Evolutionary conservation across 2,329 filamentous ascomycete genomes (phyloP).

Genomic region (Metarhizium humberi): DNA sequence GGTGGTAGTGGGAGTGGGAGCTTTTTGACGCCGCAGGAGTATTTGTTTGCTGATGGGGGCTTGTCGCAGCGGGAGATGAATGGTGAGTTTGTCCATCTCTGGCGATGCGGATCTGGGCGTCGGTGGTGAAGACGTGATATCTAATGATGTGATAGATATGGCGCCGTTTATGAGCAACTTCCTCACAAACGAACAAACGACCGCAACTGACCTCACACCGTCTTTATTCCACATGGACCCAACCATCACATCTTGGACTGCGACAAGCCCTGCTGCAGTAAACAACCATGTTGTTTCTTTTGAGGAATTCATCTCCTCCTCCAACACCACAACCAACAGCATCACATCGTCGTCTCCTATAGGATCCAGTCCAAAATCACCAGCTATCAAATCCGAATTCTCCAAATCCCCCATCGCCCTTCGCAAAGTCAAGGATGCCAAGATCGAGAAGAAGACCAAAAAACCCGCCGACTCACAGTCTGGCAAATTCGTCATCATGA

Average conservation of each 20-base stretch:
- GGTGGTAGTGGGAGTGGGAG: slow-evolving; percentile 13
- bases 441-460: slow-evolving; percentile 34
- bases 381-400: slow-evolving; percentile 17
- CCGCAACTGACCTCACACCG: slow-evolving; percentile 24
- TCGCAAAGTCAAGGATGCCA: slow-evolving; percentile 33
- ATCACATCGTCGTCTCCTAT: slow-evolving; percentile 8
- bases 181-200: background rate
- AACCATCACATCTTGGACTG: slow-evolving; percentile 32
- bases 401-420: slow-evolving; percentile 23
- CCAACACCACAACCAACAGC: slow-evolving; percentile 4
- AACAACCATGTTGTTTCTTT: slow-evolving; percentile 26
- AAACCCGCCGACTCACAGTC: slow-evolving; percentile 17
- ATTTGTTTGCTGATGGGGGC: slow-evolving; percentile 23
- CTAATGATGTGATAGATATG: slow-evolving; percentile 15
- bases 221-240: slow-evolving; percentile 24
- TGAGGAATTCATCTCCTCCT: slow-evolving; percentile 29
- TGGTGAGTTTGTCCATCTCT: slow-evolving; percentile 14
- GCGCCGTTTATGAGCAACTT: slow-evolving; percentile 22
- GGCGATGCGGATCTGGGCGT: no score
- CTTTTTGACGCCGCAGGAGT: slow-evolving; percentile 29
- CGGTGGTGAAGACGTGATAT: background rate
- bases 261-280: slow-evolving; percentile 21
- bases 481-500: slow-evolving; percentile 46
- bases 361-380: slow-evolving; percentile 20
- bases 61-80: slow-evolving; percentile 18